Evolutionary conservation across 176 grass and related monocot genomes (phyloP).

Genomic region (Miscanthus lutarioriparius): DNA sequence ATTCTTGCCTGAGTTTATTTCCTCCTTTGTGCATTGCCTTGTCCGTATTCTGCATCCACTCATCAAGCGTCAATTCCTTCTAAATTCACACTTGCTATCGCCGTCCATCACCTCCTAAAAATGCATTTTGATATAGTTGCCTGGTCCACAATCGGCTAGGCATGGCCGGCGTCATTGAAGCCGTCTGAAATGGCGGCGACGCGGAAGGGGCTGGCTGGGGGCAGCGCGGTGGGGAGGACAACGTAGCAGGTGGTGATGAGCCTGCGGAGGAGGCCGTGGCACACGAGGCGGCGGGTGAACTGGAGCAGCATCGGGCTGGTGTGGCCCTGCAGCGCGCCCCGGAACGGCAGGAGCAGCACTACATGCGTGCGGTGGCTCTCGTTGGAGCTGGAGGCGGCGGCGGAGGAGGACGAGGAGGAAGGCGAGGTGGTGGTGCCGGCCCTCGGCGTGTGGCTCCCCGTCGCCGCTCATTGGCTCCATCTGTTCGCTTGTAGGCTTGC

Average conservation of each 20-base stretch:
- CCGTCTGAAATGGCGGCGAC: slow-evolving; percentile 31
- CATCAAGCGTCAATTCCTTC: no score
- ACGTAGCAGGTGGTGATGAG: neutral
- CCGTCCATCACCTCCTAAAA: no score
- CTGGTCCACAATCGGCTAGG: no score
- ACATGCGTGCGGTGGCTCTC: neutral
- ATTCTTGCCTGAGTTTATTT: no score
- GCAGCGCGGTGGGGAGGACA: neutral
- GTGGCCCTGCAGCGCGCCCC: slow-evolving; percentile 2
- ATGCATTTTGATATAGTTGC: no score
- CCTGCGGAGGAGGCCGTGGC: slow-evolving; percentile 24
- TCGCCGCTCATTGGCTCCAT: neutral
- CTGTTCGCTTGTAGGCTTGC: neutral
- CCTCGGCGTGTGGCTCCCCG: neutral
- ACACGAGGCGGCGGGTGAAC: neutral
- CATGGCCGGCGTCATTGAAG: neutral
- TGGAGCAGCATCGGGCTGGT: slow-evolving; percentile 17
- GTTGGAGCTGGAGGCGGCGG: neutral
- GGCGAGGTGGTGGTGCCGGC: neutral
- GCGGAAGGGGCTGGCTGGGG: neutral
- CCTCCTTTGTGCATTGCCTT: no score
- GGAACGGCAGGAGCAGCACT: neutral
- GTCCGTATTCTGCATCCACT: no score
- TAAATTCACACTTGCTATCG: no score
- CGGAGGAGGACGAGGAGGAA: neutral